phyloP scores from a whole-genome alignment of 441 rosid genomes.

The Croton laevigatus region DNA sequence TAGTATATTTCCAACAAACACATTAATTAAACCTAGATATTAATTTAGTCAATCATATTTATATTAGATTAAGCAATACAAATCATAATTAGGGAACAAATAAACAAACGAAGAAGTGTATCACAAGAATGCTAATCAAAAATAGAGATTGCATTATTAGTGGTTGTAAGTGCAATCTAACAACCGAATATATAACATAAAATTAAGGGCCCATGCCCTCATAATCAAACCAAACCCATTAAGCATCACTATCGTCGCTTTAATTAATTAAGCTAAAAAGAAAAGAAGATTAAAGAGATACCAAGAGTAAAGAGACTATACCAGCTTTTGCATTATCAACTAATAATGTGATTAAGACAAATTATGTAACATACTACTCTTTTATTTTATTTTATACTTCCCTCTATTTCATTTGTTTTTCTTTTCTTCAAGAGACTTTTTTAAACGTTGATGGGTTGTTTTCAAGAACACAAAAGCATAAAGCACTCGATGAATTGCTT shows the following conservation, averaged over 20 bases:
- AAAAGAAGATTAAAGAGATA: constrained; percentile 4
- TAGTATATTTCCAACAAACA: too few species aligned
- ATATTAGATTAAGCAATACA: background rate
- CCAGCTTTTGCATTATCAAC: background rate
- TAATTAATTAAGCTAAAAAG: background rate
- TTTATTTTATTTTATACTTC: too few species aligned
- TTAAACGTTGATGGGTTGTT: too few species aligned
- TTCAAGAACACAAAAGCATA: too few species aligned
- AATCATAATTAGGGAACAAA: background rate
- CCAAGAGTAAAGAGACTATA: background rate
- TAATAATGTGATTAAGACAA: background rate
- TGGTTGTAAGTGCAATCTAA: constrained; percentile 17
- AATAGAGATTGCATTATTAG: constrained; percentile 8
- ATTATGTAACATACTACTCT: too few species aligned
- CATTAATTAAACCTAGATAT: background rate
- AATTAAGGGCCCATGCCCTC: constrained; percentile 10
- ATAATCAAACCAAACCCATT: constrained; percentile 16
- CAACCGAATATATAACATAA: constrained; percentile 6
- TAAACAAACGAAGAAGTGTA: background rate
- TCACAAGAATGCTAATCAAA: constrained; percentile 2
- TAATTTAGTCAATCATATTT: too few species aligned
- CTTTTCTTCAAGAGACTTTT: too few species aligned
- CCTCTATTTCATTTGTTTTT: too few species aligned
- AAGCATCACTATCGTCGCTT: constrained; percentile 1
- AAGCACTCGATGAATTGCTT: too few species aligned